Base-by-base conservation (phyloP, 2,329 filamentous ascomycete genomes). In the Trichoderma brevicompactum region DNA sequence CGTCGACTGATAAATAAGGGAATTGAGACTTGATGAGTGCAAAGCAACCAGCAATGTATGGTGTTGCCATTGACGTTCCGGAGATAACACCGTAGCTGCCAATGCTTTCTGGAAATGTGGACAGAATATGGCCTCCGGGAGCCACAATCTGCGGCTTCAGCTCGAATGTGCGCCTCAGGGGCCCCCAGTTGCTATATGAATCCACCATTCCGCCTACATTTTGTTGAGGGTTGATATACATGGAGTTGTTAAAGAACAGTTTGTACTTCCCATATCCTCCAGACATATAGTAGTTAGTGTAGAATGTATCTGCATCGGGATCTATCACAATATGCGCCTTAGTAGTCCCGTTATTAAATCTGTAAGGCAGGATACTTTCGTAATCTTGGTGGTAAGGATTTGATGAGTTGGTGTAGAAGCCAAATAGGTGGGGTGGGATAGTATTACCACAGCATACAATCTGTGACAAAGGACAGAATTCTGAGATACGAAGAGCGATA, bases 41-140 rank as follows among this genome's bases (percentile, higher is more conserved):
- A 15, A 32, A 58, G 43, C 54, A 58, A 28, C 41, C 54, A 10
- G 54, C 54, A 12, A 58, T 46, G 13, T 58, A 58, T 9, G 54
- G 54, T 23, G 54, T 58, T 46, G 54, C 40, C 54, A 58, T 58
- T 6, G 54, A 58, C 8, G 54, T 58, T 58, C 54, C 54, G 13
- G 54, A 58, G 13, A 58, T 44, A 9, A 58, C n/a, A 7, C 54
- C 54, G 13, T 58, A 58, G 41, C 54, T 58, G 7, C 54, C 54
- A 36, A 58, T 58, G 7, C 41, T 58, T 7, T 58, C 54, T 7
- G 54, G 54, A 28, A 58, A 46, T 5, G 54, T 58, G 41, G 54
- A 58, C 23, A 58, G 23, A 19, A 58, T 58, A 19, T 58, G 54
- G n/a, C 54, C 54, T 6, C 54, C 54, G 7, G 54, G 54, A 58